Evolutionary conservation across 768 basidiomycete genomes (phyloP).

Genomic region (Gelatoporia subvermispora): DNA sequence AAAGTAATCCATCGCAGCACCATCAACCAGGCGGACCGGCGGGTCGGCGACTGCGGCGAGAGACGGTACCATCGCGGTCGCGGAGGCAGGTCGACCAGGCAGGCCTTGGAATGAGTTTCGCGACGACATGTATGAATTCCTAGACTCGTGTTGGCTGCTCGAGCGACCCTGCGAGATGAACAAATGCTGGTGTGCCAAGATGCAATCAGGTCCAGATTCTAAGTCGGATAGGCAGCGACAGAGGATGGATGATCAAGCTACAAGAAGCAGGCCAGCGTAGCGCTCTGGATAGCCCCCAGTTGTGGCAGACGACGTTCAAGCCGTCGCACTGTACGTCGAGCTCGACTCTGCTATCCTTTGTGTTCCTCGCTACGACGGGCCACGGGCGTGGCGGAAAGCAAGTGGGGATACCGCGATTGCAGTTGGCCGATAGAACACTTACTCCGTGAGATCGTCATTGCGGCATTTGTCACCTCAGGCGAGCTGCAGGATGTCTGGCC

Average conservation of each 20-base stretch:
- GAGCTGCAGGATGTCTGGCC: slow-evolving; percentile 32
- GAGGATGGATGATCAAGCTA: too few relatives aligned
- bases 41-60: slow-evolving; percentile 63
- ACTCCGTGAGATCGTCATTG: too few relatives aligned
- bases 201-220: too few relatives aligned
- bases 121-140: slow-evolving; percentile 8
- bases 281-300: background rate
- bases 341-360: background rate
- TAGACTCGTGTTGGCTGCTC: background rate
- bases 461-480: background rate
- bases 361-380: too few relatives aligned
- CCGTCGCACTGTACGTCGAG: background rate
- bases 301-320: background rate
- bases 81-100: slow-evolving; percentile 14
- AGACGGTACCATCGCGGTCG: slow-evolving; percentile 14
- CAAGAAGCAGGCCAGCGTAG: background rate
- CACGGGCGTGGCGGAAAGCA: too few relatives aligned
- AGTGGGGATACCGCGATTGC: background rate
- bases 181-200: too few relatives aligned
- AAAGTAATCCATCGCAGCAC: slow-evolving; percentile 78
- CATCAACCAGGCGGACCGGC: slow-evolving; percentile 56
- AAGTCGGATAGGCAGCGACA: too few relatives aligned
- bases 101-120: slow-evolving; percentile 11
- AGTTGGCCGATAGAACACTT: background rate
- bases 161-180: background rate